Conservation (phyloP, 1,284 basidiomycete genomes). For the Marasmius fiardii region DNA sequence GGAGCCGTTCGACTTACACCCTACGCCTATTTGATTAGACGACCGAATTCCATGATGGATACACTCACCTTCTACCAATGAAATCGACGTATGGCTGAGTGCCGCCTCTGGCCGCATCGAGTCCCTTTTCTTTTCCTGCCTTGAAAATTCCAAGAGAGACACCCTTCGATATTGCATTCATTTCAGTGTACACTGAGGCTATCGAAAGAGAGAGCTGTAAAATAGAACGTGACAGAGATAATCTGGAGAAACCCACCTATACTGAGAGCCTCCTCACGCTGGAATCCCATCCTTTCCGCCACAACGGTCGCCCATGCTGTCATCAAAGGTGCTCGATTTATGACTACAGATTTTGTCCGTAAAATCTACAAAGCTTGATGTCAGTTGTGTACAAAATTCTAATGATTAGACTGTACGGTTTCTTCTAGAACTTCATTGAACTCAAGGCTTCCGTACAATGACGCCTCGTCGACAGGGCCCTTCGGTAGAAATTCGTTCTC, state of each 20-base stretch:
- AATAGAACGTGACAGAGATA: neutral
- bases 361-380: slow-evolving; percentile 44
- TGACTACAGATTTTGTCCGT: slow-evolving; percentile 55
- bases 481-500: slow-evolving; percentile 61
- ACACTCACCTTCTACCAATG: slow-evolving; percentile 77
- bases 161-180: slow-evolving; percentile 85
- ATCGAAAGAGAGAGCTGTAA: slow-evolving; percentile 5
- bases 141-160: slow-evolving; percentile 75
- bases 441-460: slow-evolving; percentile 51
- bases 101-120: slow-evolving; percentile 53
- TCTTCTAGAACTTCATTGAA: slow-evolving; percentile 74
- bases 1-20: slow-evolving; percentile 5
- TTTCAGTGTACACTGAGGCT: slow-evolving; percentile 92
- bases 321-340: slow-evolving; percentile 94
- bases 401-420: slow-evolving; percentile 38
- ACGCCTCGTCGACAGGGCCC: slow-evolving; percentile 44
- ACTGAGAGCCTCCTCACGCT: slow-evolving; percentile 84
- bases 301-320: slow-evolving; percentile 90
- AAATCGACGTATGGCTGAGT: slow-evolving; percentile 92
- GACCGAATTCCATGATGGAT: neutral
- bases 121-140: slow-evolving; percentile 47
- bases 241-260: slow-evolving; percentile 53
- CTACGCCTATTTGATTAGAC: neutral
- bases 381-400: neutral
- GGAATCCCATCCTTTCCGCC: slow-evolving; percentile 83